Percentiles rank a stretch among this genome's conserved stretches.
Conservation (phyloP, 345 rosid species). For the Conringia planisiliqua region DNA sequence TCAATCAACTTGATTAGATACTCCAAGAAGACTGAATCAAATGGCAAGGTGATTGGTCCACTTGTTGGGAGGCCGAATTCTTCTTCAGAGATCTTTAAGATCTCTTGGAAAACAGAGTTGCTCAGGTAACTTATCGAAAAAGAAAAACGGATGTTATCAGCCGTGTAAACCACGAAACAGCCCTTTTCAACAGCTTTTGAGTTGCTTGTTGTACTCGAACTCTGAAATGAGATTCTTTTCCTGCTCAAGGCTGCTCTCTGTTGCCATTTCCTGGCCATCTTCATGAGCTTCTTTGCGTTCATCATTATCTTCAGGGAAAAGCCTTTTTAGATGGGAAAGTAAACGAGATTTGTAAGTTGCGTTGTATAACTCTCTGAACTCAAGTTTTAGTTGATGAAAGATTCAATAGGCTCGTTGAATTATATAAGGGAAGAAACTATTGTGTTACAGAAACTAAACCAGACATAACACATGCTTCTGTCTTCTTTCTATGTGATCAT, state of each 20-base stretch:
- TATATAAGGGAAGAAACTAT: background rate
- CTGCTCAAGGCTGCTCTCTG: conserved; percentile 4
- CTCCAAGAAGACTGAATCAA: conserved; percentile 28
- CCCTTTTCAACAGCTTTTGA: conserved; percentile 15
- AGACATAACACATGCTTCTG: conserved; percentile 2
- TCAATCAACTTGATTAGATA: conserved; percentile 19
- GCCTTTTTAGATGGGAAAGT: background rate
- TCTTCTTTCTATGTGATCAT: background rate
- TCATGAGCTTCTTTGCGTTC: conserved; percentile 13
- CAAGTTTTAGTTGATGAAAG: background rate
- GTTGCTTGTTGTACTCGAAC: background rate
- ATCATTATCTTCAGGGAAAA: background rate
- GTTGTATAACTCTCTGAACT: background rate
- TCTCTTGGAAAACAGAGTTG: conserved; percentile 28
- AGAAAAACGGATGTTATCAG: background rate
- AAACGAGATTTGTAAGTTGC: background rate
- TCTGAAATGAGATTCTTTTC: conserved; percentile 20
- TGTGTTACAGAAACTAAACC: background rate
- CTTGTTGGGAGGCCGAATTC: conserved; percentile 29
- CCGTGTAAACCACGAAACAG: conserved; percentile 37
- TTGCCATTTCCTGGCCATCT: conserved; percentile 32
- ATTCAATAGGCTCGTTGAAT: background rate
- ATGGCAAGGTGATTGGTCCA: conserved; percentile 34
- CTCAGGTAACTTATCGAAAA: conserved; percentile 23
- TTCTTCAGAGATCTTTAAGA: conserved; percentile 39